These are phyloP conservation scores for Breviolum minutum DNA, from an alignment of 73 alveolate genomes.

Conservation along the genomic window DNA sequence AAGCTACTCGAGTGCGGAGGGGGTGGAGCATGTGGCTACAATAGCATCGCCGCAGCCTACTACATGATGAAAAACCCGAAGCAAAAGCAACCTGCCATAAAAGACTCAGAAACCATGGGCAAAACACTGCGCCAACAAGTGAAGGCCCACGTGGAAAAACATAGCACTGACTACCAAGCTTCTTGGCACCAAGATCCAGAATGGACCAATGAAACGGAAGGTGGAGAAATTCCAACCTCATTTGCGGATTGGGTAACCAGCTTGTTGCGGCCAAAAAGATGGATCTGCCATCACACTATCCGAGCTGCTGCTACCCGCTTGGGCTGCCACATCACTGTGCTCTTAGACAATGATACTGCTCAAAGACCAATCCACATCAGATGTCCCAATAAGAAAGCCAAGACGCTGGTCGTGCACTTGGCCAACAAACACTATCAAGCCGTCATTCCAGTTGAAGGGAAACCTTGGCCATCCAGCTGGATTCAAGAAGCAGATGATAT, in stretches of 20 bases:
- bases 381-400: not conserved
- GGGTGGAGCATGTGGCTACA: conserved; percentile 1
- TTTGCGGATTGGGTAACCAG: not conserved
- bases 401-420: not conserved
- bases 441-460: not conserved
- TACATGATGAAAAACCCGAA: not conserved
- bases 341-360: not conserved
- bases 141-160: not conserved
- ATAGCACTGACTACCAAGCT: not conserved
- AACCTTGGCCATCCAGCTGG: not conserved
- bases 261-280: not conserved
- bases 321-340: not conserved
- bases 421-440: not conserved
- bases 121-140: not conserved
- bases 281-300: not conserved
- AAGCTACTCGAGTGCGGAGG: not conserved
- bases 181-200: not conserved
- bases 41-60: not conserved
- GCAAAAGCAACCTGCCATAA: not conserved
- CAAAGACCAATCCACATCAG: not conserved
- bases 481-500: not conserved
- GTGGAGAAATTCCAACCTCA: not conserved
- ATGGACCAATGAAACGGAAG: not conserved
- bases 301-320: not conserved
- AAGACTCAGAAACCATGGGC: not conserved